Evolutionary conservation across 768 basidiomycete genomes (phyloP).

Genomic region (Leccinum longicurvipes): DNA sequence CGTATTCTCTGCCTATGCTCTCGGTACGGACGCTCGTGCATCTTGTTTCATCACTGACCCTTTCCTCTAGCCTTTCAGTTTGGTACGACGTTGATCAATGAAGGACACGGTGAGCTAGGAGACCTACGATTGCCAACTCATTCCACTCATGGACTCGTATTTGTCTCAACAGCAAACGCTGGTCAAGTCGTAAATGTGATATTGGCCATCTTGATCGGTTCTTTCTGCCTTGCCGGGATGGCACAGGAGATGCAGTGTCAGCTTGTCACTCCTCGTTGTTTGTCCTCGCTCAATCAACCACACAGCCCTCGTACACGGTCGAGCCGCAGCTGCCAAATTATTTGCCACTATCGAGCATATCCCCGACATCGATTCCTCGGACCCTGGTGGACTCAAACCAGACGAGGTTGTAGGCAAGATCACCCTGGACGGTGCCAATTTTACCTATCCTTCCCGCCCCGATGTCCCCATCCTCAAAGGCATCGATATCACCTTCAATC

Average conservation of each 20-base stretch:
- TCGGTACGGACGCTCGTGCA: slow-evolving; percentile 40
- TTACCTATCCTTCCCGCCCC: slow-evolving; percentile 85
- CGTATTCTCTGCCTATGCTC: slow-evolving; percentile 71
- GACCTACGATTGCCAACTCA: background rate
- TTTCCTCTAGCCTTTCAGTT: slow-evolving; percentile 69
- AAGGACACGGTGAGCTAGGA: slow-evolving; percentile 43
- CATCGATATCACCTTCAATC: slow-evolving; percentile 61
- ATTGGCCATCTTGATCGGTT: slow-evolving; percentile 81
- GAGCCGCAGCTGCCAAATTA: slow-evolving; percentile 84
- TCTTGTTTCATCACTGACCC: slow-evolving; percentile 25
- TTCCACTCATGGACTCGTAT: background rate
- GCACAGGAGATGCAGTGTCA: slow-evolving; percentile 85
- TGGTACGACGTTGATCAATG: slow-evolving; percentile 80
- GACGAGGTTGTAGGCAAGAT: slow-evolving; percentile 69
- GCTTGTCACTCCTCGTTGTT: background rate
- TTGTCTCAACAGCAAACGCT: slow-evolving; percentile 45
- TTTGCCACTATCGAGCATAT: slow-evolving; percentile 85
- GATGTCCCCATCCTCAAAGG: slow-evolving; percentile 76
- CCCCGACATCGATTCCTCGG: slow-evolving; percentile 80
- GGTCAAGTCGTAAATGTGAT: slow-evolving; percentile 84
- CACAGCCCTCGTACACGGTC: slow-evolving; percentile 69
- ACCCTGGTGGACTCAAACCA: slow-evolving; percentile 64
- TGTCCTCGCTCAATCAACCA: background rate
- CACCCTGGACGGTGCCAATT: slow-evolving; percentile 65
- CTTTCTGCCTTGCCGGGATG: slow-evolving; percentile 81